These are phyloP conservation scores for Catharanthus roseus DNA, from an alignment of 257 asterid genomes.

Conservation along the genomic window DNA sequence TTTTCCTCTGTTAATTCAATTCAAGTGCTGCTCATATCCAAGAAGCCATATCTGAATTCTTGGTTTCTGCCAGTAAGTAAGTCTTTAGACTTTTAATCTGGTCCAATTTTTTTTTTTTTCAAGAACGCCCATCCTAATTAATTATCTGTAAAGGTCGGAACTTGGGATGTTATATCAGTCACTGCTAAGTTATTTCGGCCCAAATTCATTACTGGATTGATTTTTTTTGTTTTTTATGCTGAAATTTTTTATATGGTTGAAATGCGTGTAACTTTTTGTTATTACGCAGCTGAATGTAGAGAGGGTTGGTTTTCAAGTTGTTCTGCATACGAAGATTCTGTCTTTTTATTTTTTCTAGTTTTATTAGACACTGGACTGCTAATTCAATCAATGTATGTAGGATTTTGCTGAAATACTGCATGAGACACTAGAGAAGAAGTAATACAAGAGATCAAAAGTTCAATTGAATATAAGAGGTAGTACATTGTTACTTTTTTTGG, in stretches of 20 bases:
- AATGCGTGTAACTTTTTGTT: not conserved
- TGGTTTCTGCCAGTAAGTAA: not conserved
- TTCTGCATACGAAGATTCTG: not conserved
- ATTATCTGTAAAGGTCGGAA: not conserved
- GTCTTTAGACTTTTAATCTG: not conserved
- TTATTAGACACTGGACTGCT: not conserved
- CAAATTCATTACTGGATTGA: not conserved
- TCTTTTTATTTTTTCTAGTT: not conserved
- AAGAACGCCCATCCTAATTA: not conserved
- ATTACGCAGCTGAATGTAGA: not conserved
- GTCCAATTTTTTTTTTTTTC: not conserved
- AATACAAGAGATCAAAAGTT: not conserved
- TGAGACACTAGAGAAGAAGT: not conserved
- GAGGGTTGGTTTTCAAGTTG: not conserved
- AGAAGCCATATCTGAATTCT: not conserved
- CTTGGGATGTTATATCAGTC: not conserved
- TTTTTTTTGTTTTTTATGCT: not conserved
- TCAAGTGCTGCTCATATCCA: not conserved
- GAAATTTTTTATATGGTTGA: not conserved
- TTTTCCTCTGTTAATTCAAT: not conserved
- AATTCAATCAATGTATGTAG: not conserved
- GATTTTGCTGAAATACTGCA: not conserved
- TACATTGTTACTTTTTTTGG: not conserved
- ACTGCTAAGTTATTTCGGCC: not conserved
- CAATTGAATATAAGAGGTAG: not conserved